Evolutionary conservation across 768 basidiomycete genomes (phyloP), one percentile per base, ranked within the genome.

Genomic region (Scleroderma bovista): DNA sequence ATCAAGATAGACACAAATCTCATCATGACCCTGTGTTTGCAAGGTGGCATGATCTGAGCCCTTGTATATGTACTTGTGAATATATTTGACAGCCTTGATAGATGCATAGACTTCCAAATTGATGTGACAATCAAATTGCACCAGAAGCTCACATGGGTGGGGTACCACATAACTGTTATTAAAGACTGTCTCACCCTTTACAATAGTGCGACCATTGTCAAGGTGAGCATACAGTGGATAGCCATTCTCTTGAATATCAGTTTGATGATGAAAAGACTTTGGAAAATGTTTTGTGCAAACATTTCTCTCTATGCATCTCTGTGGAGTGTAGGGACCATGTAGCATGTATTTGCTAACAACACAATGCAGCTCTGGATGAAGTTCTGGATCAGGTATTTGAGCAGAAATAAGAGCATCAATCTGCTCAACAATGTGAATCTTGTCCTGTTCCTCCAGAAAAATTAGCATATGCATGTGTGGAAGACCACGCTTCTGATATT

Each of bases 401-500:
- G 78, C 72, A 9, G 53, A 70, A 34, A 80, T 71, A 23, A 66
- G 44, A 16, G 56, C 50, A 53, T 80, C 72, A 9, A 82, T 60
- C 19, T 69, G 63, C 9, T 59, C 62, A 5, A 72, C 60, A 13
- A 61, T 66, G 8, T 22, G 29, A 2, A 79, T 59, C 50, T 74
- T 75, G 50, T 60, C 33, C 0, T 44, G 45, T 0, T 65, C 42
- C 0, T 64, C 31, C 1, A 81, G 58, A 50, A 75, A 73, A 36
- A 82, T 60, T 1, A 82, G 56, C 9, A 74, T 52, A 57, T 83
- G 81, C 55, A 75, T 72, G 53, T 81, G 78, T 20, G 79, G 79
- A 1, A 83, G 70, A 0, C 77, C 76, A 0, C 73, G 59, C 51
- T 81, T 82, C 57, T 82, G 80, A 56, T 80, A 83, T 53, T 84